Conservation (phyloP, 2,329 filamentous ascomycete genomes). For the Cordyceps javanica region DNA sequence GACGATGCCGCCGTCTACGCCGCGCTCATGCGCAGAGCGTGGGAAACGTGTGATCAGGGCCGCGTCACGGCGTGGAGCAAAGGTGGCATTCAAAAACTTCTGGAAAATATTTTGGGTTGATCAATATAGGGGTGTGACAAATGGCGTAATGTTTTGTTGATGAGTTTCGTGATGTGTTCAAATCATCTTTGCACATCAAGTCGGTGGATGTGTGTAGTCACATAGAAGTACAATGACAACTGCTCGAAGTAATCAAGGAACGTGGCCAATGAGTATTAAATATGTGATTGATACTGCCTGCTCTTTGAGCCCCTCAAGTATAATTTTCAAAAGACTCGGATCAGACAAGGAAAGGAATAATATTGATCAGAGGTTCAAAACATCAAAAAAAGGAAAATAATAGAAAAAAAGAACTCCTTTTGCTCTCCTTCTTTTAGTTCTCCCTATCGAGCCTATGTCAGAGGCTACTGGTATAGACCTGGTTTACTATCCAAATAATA, state of each 20-base stretch:
- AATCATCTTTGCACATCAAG: neutral
- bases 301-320: too few species aligned
- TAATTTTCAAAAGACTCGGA: neutral
- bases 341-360: neutral
- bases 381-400: neutral
- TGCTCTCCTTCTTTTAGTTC: too few species aligned
- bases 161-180: neutral
- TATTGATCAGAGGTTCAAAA: neutral
- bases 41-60: constrained; percentile 61
- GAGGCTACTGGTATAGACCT: neutral
- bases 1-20: constrained; percentile 45
- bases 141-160: constrained; percentile 2
- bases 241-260: neutral
- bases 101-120: constrained; percentile 15
- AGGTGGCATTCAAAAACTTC: constrained; percentile 32
- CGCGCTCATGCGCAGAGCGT: constrained; percentile 51
- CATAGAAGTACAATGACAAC: neutral
- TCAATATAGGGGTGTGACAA: neutral
- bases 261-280: too few species aligned
- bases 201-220: neutral
- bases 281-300: too few species aligned
- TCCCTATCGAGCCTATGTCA: neutral
- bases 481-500: neutral
- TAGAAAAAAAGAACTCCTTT: neutral
- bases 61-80: constrained; percentile 62